phyloP scores from a whole-genome alignment of 345 rosid genomes.

The Chamaenerion angustifolium region DNA sequence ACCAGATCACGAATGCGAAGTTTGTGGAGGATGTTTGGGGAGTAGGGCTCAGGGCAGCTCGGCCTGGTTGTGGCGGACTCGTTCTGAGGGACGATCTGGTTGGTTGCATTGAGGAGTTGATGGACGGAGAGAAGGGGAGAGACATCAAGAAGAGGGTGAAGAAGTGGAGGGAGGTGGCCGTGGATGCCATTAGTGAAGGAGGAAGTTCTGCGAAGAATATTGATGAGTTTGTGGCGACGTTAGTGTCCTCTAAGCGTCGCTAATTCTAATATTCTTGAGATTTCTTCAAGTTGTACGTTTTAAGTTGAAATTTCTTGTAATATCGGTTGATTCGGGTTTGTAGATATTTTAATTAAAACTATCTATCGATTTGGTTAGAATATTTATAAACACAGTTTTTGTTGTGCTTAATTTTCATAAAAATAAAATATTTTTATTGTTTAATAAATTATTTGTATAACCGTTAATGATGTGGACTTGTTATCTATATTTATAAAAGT shows the following conservation, averaged over 20 bases:
- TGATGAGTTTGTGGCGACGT: conserved; percentile 8
- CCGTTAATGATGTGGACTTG: no score
- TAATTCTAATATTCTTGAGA: no score
- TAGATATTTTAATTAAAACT: no score
- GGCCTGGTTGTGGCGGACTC: conserved; percentile 9
- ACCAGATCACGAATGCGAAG: conserved; percentile 30
- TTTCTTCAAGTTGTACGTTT: no score
- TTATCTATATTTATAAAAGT: no score
- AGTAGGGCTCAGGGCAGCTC: conserved; percentile 16
- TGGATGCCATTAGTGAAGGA: conserved; percentile 14
- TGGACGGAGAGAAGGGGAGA: conserved; percentile 22
- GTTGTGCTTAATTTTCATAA: no score
- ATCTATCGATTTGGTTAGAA: no score
- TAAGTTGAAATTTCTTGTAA: no score
- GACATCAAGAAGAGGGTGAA: conserved; percentile 16
- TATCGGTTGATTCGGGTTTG: no score
- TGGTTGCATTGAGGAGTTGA: conserved; percentile 12
- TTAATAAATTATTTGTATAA: no score
- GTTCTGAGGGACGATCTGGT: conserved; percentile 12
- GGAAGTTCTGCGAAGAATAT: conserved; percentile 24
- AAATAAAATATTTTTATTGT: no score
- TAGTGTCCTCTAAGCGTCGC: not conserved
- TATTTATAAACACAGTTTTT: no score
- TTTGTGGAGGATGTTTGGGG: conserved; percentile 28
- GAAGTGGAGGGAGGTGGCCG: conserved; percentile 27